These are phyloP conservation scores for Poteriospumella lacustris DNA, from an alignment of 108 stramenopile species.

Conservation along the genomic window DNA sequence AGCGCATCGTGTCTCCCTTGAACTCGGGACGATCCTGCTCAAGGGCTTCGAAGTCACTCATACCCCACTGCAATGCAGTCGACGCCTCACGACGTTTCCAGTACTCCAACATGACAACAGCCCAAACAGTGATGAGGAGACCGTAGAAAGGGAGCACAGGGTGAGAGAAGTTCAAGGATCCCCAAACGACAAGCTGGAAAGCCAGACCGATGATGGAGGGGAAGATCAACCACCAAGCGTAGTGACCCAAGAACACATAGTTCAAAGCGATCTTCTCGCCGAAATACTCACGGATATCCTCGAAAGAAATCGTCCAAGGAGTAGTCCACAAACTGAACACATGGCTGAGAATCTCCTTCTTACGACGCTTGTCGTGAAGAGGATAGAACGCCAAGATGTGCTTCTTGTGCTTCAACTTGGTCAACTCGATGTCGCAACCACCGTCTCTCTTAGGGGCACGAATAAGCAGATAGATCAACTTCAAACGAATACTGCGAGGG, in stretches of 20 bases:
- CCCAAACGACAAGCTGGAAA: slow-evolving; percentile 24
- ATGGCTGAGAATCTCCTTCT: background rate
- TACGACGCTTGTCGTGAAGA: background rate
- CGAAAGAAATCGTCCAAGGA: background rate
- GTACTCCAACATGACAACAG: slow-evolving; percentile 28
- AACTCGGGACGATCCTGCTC: slow-evolving; percentile 24
- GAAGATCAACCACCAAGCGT: background rate
- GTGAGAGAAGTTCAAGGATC: background rate
- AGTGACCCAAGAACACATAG: slow-evolving; percentile 6
- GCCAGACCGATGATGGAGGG: slow-evolving; percentile 3
- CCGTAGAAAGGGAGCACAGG: slow-evolving; percentile 14
- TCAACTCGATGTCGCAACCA: slow-evolving; percentile 12
- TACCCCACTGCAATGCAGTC: slow-evolving; percentile 26
- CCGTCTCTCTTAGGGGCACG: background rate
- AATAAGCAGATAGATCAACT: background rate
- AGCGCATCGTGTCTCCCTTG: slow-evolving; percentile 18
- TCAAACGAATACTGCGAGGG: background rate
- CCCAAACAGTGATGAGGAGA: slow-evolving; percentile 18
- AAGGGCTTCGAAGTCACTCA: background rate
- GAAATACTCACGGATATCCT: slow-evolving; percentile 25
- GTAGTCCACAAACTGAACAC: background rate
- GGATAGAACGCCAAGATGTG: slow-evolving; percentile 16
- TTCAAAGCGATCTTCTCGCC: slow-evolving; percentile 23
- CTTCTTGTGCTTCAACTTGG: background rate
- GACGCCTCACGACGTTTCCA: slow-evolving; percentile 23